Evolutionary conservation across 2,329 filamentous ascomycete species (phyloP).

Genomic region (Nectriaceae sp.): DNA sequence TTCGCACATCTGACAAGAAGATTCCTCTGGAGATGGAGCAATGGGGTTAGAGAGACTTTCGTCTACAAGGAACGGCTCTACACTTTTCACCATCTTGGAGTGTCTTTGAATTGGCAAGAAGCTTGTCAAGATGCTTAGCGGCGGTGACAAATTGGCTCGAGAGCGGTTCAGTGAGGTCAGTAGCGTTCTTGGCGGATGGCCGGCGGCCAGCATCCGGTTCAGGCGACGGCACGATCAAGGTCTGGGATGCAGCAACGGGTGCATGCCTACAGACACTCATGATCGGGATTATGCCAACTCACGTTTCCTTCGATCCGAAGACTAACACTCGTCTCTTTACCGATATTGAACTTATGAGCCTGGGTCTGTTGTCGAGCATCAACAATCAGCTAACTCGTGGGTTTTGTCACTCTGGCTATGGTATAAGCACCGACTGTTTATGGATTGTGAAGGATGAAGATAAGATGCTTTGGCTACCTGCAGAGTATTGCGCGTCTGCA

Average conservation of each 20-base stretch:
- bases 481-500: constrained; percentile 4
- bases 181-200: too few relatives aligned
- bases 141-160: too few relatives aligned
- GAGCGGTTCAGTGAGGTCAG: background rate
- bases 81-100: too few relatives aligned
- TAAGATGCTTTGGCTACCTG: constrained; percentile 15
- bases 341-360: background rate
- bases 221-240: too few relatives aligned
- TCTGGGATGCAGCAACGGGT: too few relatives aligned
- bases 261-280: constrained; percentile 2
- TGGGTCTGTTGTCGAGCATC: background rate
- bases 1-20: too few relatives aligned
- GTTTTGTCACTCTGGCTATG: background rate
- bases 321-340: background rate
- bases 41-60: too few relatives aligned
- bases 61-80: too few relatives aligned
- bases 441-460: constrained; percentile 14
- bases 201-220: constrained; percentile 10
- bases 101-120: too few relatives aligned
- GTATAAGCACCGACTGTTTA: background rate
- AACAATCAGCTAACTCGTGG: background rate
- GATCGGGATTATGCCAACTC: background rate
- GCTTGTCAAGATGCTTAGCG: too few relatives aligned
- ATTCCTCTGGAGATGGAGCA: too few relatives aligned
- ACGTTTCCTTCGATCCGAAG: constrained; percentile 2